Conservation (phyloP, 2,329 filamentous ascomycete genomes). For the Phyllosticta capitalensis region DNA sequence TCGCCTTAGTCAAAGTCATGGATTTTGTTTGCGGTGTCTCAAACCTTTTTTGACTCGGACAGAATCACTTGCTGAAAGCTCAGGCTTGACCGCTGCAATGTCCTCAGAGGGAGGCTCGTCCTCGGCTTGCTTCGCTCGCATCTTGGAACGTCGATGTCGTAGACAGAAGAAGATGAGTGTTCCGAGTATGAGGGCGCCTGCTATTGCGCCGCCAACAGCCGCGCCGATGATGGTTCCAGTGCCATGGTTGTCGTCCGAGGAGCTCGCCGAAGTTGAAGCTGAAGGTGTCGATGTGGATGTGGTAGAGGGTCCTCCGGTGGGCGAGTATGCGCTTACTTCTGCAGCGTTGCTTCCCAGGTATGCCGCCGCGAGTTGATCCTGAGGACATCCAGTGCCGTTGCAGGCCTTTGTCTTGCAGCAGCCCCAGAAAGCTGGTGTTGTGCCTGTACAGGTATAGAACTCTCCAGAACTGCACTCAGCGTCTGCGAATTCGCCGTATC, state of each 20-base stretch:
- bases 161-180: conserved; percentile 13
- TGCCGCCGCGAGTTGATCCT: conserved; percentile 20
- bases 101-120: neutral
- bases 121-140: neutral
- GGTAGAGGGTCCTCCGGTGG: conserved; percentile 4
- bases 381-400: conserved; percentile 18
- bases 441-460: conserved; percentile 29
- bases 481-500: conserved; percentile 23
- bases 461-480: conserved; percentile 22
- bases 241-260: neutral
- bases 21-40: neutral
- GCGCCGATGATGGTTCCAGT: conserved; percentile 21
- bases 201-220: conserved; percentile 20
- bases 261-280: neutral
- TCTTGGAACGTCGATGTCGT: neutral
- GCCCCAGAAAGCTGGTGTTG: conserved; percentile 25
- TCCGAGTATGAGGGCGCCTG: conserved; percentile 18
- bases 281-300: conserved; percentile 6
- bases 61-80: neutral
- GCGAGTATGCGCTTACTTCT: conserved; percentile 15
- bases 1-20: neutral
- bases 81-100: neutral
- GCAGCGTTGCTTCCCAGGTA: conserved; percentile 16
- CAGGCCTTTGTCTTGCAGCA: conserved; percentile 32
- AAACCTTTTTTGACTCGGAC: neutral